Conservation (phyloP, 2,329 filamentous ascomycete species). For the Curvularia hawaiiensis region DNA sequence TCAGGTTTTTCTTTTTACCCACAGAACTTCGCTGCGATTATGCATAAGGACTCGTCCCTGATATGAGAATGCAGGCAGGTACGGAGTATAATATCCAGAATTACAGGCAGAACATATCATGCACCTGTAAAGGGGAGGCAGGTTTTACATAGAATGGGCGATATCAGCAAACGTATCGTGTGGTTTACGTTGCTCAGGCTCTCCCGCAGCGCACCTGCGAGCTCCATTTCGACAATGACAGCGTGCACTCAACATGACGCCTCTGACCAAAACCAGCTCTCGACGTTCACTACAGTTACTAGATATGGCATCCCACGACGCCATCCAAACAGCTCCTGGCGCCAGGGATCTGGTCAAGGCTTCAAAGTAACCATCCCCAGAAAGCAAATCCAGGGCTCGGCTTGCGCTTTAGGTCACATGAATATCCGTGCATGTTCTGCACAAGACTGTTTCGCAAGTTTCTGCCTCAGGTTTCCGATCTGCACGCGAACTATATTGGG, state of each 20-base stretch:
- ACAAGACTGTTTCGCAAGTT: background rate
- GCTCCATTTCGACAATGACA: background rate
- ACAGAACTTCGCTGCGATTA: background rate
- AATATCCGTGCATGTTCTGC: background rate
- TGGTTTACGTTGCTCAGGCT: background rate
- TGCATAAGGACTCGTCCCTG: background rate
- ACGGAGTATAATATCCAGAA: background rate
- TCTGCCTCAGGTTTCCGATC: slow-evolving; percentile 1
- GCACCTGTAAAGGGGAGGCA: background rate
- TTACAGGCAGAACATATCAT: background rate
- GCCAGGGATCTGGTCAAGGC: background rate
- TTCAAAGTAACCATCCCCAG: background rate
- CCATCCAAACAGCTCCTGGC: background rate
- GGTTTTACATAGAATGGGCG: background rate
- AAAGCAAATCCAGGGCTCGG: background rate
- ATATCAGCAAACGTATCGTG: background rate
- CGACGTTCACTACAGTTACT: background rate
- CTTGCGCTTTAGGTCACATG: background rate
- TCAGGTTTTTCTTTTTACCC: background rate
- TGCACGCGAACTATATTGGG: slow-evolving; percentile 7
- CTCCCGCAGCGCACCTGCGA: background rate
- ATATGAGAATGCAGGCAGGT: background rate
- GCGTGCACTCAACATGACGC: background rate
- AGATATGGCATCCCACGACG: background rate
- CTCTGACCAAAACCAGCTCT: background rate